Evolutionary conservation across 257 asterid genomes (phyloP), one percentile per base, ranked within the genome.

Genomic region (Forsythia viridissima): DNA sequence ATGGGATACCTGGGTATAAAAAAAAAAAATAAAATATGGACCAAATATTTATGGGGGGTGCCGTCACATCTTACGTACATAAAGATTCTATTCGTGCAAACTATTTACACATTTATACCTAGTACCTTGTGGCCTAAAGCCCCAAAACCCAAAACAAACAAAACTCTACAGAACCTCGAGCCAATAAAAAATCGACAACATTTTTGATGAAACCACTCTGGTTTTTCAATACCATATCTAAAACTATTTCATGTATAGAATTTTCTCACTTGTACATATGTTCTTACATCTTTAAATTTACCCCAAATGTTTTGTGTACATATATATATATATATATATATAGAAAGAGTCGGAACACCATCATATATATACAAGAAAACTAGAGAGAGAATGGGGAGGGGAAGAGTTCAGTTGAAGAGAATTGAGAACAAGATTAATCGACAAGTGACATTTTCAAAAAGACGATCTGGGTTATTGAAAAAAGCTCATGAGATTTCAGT

Each of bases 401-500:
- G 98, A 75, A 89, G 92, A 15, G 98, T 92, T 46, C 90, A 93
- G 70, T 82, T 93, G 89, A 93, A 86, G 92, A 88, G 96, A 78
- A 92, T 93, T 44, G 97, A 93, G 82, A 93, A 93, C 88, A 93
- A 90, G 77, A 92, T 93, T 6, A 92, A 92, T 77, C 78, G 98
- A 69, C 98, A 93, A 72, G 98, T 93, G 13, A 93, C 98, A 0
- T 93, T 93, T 74, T 93, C 98, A 0, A 93, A 93, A 71, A 72
- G 97, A 75, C 79, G 98, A 71, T 86, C 91, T 15, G 98, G 98
- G 20, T 85, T 93, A 46, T 81, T 90, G 4, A 93, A 93, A 85
- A 93, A 93, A 83, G 98, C 98, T 37, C 87, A 89, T 24, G 98
- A 93, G 88, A 93, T 93, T 83, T 93, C 97, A 9, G 91, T 93